Percentiles rank a stretch among this genome's conserved stretches.
Evolutionary conservation across 352 stramenopile species (phyloP).

Genomic region (Phytophthora tentaculata): DNA sequence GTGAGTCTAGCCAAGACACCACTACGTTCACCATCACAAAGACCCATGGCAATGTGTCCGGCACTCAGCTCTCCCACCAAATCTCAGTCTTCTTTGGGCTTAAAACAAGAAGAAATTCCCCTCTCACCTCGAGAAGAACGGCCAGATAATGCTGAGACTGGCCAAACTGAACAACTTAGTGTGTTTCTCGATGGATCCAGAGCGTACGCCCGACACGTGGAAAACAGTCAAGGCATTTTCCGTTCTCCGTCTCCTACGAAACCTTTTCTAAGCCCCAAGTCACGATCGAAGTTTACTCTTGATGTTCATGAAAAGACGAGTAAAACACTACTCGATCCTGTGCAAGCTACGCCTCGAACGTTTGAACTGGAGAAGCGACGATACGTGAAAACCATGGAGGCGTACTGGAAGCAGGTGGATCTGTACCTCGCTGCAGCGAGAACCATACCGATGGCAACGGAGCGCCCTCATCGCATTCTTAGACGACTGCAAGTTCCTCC

Average conservation of each 20-base stretch:
- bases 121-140: slow-evolving; percentile 24
- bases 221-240: slow-evolving; percentile 71
- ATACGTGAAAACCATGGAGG: slow-evolving; percentile 83
- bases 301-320: slow-evolving; percentile 36
- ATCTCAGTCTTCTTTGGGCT: slow-evolving; percentile 4
- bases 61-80: slow-evolving; percentile 43
- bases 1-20: slow-evolving; percentile 48
- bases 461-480: slow-evolving; percentile 69
- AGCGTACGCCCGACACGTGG: slow-evolving; percentile 63
- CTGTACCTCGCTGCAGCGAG: slow-evolving; percentile 55
- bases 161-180: slow-evolving; percentile 39
- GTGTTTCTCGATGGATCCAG: slow-evolving; percentile 65
- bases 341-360: slow-evolving; percentile 65
- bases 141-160: slow-evolving; percentile 8
- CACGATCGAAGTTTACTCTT: slow-evolving; percentile 48
- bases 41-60: slow-evolving; percentile 57
- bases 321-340: slow-evolving; percentile 46
- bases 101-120: slow-evolving; percentile 9
- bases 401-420: slow-evolving; percentile 86
- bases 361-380: slow-evolving; percentile 81
- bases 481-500: slow-evolving; percentile 74
- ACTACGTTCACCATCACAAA: slow-evolving; percentile 45
- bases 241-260: slow-evolving; percentile 58
- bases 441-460: slow-evolving; percentile 65
- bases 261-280: slow-evolving; percentile 34